Conservation (phyloP, 495 filamentous ascomycete species). For the Annulohypoxylon bovei region DNA sequence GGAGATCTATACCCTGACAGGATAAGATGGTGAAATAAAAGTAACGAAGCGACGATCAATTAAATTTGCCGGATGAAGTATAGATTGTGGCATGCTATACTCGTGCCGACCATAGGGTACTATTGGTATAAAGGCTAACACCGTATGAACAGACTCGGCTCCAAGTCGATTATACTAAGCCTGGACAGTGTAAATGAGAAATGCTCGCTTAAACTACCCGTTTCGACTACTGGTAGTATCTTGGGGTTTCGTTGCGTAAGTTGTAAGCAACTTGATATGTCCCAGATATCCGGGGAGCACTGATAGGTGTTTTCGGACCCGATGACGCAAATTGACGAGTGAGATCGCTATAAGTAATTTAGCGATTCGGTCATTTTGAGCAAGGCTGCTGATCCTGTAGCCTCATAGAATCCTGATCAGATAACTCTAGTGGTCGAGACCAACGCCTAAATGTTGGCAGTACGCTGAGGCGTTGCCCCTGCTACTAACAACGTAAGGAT, state of each 20-base stretch:
- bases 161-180: neutral
- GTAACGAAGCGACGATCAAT: constrained; percentile 38
- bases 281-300: neutral
- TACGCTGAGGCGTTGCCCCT: neutral
- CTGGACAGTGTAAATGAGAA: neutral
- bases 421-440: neutral
- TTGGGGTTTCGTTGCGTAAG: constrained; percentile 13
- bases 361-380: constrained; percentile 11
- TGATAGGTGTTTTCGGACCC: neutral
- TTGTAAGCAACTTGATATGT: constrained; percentile 3
- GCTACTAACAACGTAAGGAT: constrained; percentile 19
- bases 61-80: constrained; percentile 41
- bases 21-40: constrained; percentile 24
- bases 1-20: constrained; percentile 30
- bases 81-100: constrained; percentile 18
- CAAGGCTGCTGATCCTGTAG: constrained; percentile 17
- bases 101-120: constrained; percentile 33
- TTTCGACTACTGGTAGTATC: constrained; percentile 21
- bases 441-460: neutral
- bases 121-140: constrained; percentile 12
- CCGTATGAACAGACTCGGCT: constrained; percentile 15
- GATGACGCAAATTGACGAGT: constrained; percentile 24
- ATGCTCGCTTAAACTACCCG: constrained; percentile 6
- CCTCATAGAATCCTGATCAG: constrained; percentile 20
- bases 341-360: constrained; percentile 6